Conservation (phyloP, 768 basidiomycete species). For the Rhizopogon roseolus region DNA sequence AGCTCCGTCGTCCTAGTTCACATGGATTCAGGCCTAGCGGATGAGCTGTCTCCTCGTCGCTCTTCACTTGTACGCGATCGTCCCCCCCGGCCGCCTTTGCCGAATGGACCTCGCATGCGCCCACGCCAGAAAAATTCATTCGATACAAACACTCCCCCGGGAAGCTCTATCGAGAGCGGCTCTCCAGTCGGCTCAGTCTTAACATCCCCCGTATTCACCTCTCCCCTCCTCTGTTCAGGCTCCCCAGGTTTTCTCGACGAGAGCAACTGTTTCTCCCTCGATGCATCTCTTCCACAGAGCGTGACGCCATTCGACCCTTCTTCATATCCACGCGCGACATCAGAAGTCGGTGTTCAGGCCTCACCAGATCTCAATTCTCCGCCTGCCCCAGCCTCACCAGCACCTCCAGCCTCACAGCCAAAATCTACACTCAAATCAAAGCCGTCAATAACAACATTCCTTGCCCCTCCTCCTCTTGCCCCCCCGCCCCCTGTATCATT, state of each 20-base stretch:
- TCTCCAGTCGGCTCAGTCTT: conserved; percentile 2
- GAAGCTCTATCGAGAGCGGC: conserved; percentile 3
- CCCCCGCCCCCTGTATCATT: conserved; percentile 53
- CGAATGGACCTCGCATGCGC: conserved; percentile 17
- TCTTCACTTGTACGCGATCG: conserved; percentile 16
- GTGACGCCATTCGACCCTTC: not conserved
- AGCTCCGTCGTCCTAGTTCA: not conserved
- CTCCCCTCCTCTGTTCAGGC: not conserved
- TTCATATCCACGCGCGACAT: not conserved
- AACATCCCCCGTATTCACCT: conserved; percentile 2
- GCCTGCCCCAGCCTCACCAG: conserved; percentile 4
- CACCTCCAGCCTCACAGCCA: conserved; percentile 2
- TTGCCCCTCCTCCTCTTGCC: conserved; percentile 29
- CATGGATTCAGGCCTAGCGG: conserved; percentile 11
- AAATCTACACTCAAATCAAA: conserved; percentile 6
- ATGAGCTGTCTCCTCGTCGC: conserved; percentile 8
- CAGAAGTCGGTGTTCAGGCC: conserved; percentile 13
- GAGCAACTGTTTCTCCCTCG: not conserved
- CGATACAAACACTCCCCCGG: conserved; percentile 7
- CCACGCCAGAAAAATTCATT: conserved; percentile 9
- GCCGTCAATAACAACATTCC: conserved; percentile 17
- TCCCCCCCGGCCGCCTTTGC: conserved; percentile 14
- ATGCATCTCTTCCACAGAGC: conserved; percentile 4
- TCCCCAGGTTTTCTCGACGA: conserved; percentile 1
- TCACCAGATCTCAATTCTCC: not conserved